phyloP scores from a whole-genome alignment of 2,329 filamentous ascomycete genomes.

The Cercospora sojina region DNA sequence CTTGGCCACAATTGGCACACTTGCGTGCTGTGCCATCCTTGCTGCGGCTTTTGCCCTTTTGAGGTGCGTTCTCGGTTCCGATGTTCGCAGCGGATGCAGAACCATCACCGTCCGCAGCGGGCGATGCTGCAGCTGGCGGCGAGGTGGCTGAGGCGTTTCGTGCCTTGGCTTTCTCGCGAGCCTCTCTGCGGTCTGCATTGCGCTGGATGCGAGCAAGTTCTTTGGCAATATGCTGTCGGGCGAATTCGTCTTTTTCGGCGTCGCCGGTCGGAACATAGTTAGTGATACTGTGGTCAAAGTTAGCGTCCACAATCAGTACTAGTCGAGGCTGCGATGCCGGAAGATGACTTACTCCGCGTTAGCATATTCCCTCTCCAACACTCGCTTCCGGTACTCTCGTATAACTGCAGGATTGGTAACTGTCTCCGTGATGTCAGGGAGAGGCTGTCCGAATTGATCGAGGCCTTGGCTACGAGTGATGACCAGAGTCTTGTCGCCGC shows the following conservation, averaged over 20 bases:
- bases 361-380: conserved; percentile 68
- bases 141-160: conserved; percentile 49
- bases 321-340: background rate
- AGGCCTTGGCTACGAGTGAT: conserved; percentile 67
- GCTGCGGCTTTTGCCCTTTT: conserved; percentile 45
- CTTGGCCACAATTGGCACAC: conserved; percentile 95
- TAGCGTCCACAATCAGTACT: background rate
- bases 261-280: conserved; percentile 65
- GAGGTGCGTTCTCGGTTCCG: conserved; percentile 27
- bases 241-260: conserved; percentile 61
- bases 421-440: conserved; percentile 26
- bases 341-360: conserved; percentile 60
- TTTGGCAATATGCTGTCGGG: conserved; percentile 60
- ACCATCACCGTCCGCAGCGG: conserved; percentile 51
- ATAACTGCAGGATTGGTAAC: conserved; percentile 75
- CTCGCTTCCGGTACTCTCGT: conserved; percentile 78
- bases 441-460: conserved; percentile 61
- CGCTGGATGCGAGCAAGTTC: conserved; percentile 83
- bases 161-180: conserved; percentile 81
- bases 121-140: conserved; percentile 44
- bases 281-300: conserved; percentile 35
- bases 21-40: conserved; percentile 75
- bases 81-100: conserved; percentile 20
- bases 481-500: conserved; percentile 61
- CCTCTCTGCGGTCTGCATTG: conserved; percentile 86